phyloP scores from a whole-genome alignment of 1,284 basidiomycete genomes.

The Paramarasmius palmivorus region DNA sequence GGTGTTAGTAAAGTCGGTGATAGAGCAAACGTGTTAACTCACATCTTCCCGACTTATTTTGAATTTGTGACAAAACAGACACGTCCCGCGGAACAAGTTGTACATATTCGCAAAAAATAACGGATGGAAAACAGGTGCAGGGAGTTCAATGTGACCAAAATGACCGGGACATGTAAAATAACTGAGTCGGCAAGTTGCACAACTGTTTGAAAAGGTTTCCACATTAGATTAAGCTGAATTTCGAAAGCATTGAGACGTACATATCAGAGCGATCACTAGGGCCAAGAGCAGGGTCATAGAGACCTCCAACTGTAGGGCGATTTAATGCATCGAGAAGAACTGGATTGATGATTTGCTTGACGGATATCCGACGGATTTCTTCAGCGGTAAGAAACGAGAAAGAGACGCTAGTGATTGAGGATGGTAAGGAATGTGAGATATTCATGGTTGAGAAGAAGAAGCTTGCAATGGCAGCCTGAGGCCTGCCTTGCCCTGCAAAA shows the following conservation, averaged over 20 bases:
- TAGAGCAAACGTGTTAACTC: conserved; percentile 30
- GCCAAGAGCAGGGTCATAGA: conserved; percentile 96
- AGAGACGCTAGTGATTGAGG: conserved; percentile 83
- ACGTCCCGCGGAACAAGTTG: conserved; percentile 87
- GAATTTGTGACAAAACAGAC: conserved; percentile 95
- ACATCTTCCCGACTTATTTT: conserved; percentile 81
- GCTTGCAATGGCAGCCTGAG: not conserved
- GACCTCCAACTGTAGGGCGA: conserved; percentile 87
- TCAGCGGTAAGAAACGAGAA: conserved; percentile 95
- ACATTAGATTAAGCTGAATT: conserved; percentile 8
- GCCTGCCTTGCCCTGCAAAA: not conserved
- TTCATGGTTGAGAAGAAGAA: conserved; percentile 66
- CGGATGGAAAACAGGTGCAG: conserved; percentile 95
- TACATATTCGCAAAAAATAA: conserved; percentile 95
- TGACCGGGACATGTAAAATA: conserved; percentile 97
- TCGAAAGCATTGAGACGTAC: conserved; percentile 48
- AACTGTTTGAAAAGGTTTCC: conserved; percentile 52
- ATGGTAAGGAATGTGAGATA: conserved; percentile 86
- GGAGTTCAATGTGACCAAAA: conserved; percentile 98
- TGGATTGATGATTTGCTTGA: conserved; percentile 96
- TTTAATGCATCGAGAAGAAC: conserved; percentile 93
- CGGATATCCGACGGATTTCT: conserved; percentile 91
- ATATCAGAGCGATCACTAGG: conserved; percentile 87
- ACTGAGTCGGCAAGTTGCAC: conserved; percentile 89
- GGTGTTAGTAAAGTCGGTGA: conserved; percentile 9